phyloP scores from a whole-genome alignment of 1,139 yeast genomes.

The Spathaspora sp. region DNA sequence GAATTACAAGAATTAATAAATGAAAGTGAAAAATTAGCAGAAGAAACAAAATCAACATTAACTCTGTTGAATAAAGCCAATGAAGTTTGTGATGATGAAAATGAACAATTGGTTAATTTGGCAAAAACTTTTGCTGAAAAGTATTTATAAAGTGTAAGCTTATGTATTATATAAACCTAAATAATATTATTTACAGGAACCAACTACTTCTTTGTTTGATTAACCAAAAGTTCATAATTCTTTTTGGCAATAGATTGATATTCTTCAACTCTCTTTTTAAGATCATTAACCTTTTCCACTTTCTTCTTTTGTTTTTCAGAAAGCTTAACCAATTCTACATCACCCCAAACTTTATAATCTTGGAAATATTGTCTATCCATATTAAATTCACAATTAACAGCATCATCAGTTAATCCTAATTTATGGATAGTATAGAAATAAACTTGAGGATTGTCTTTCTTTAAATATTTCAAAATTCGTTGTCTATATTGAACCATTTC shows the following conservation, averaged over 20 bases:
- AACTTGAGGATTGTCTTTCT: constrained; percentile 72
- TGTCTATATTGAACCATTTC: constrained; percentile 89
- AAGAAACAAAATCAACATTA: background rate
- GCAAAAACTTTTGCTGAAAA: background rate
- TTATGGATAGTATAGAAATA: constrained; percentile 86
- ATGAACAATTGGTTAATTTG: background rate
- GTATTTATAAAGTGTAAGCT: background rate
- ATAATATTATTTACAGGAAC: constrained; percentile 1
- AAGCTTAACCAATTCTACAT: constrained; percentile 42
- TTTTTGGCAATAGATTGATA: constrained; percentile 43
- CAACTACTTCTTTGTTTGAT: background rate
- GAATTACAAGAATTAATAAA: constrained; percentile 23
- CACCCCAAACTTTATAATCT: constrained; percentile 82
- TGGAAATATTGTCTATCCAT: constrained; percentile 84
- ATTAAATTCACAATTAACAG: constrained; percentile 76
- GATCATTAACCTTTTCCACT: constrained; percentile 31
- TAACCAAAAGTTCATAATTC: constrained; percentile 18
- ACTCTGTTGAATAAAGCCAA: background rate
- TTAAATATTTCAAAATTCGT: constrained; percentile 75
- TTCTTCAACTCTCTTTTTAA: constrained; percentile 41
- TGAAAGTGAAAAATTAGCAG: constrained; percentile 17
- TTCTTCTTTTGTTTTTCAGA: constrained; percentile 43
- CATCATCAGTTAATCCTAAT: constrained; percentile 82
- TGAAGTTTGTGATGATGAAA: constrained; percentile 1
- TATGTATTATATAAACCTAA: background rate